phyloP scores from a whole-genome alignment of 768 basidiomycete genomes.

The Psilocybe sp. region DNA sequence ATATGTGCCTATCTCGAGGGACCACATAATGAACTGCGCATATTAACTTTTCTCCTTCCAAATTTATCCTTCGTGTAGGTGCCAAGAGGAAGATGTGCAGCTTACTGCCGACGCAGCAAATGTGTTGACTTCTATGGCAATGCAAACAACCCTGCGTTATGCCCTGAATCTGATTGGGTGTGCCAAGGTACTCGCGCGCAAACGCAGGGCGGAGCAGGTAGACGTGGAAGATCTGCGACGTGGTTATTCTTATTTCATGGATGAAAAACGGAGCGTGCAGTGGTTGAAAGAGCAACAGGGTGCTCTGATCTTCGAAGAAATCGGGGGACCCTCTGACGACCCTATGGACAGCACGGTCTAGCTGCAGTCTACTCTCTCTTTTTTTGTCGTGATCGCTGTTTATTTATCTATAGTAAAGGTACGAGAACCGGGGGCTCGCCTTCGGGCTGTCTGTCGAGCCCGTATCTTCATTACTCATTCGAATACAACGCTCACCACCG shows the following conservation, averaged over 20 bases:
- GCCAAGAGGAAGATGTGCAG: constrained; percentile 93
- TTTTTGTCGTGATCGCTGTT: constrained; percentile 1
- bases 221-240: constrained; percentile 82
- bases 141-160: constrained; percentile 88
- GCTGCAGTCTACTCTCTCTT: constrained; percentile 1
- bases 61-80: constrained; percentile 38
- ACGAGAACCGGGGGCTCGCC: constrained; percentile 1
- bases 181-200: constrained; percentile 79
- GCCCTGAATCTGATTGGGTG: constrained; percentile 95
- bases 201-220: constrained; percentile 78
- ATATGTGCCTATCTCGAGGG: background rate
- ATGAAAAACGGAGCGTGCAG: constrained; percentile 88
- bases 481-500: background rate
- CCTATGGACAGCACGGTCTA: constrained; percentile 19
- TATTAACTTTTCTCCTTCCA: constrained; percentile 3
- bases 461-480: background rate
- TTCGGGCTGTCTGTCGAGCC: background rate
- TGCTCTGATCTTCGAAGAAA: constrained; percentile 70
- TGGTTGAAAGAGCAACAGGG: constrained; percentile 89
- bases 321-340: constrained; percentile 35
- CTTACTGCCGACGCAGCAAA: constrained; percentile 68
- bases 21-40: constrained; percentile 10
- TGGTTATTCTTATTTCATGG: constrained; percentile 89
- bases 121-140: constrained; percentile 87
- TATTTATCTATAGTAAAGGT: constrained; percentile 4